Evolutionary conservation across 768 basidiomycete species (phyloP).

Genomic region (Calocybe gangraenosa): DNA sequence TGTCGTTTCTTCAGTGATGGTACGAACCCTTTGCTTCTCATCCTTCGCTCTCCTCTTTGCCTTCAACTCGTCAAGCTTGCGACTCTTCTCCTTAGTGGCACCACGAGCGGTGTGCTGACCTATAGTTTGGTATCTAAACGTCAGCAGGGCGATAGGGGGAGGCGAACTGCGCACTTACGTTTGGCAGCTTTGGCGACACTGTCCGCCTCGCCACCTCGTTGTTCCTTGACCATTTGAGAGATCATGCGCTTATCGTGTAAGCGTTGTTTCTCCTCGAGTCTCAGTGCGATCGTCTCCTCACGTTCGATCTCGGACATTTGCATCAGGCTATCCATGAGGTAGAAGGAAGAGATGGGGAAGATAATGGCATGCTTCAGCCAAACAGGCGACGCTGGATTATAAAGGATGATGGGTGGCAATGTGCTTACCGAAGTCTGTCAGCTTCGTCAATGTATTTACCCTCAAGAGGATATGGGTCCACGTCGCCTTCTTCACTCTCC

Average conservation of each 20-base stretch:
- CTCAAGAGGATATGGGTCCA: conserved; percentile 83
- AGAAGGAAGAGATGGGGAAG: conserved; percentile 14
- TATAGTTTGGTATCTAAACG: conserved; percentile 24
- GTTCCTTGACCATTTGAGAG: conserved; percentile 68
- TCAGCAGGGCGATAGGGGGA: not conserved
- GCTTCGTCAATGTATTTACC: conserved; percentile 85
- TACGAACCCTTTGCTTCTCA: conserved; percentile 75
- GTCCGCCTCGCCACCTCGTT: conserved; percentile 50
- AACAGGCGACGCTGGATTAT: conserved; percentile 22
- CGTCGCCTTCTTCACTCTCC: conserved; percentile 53
- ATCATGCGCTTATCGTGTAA: conserved; percentile 67
- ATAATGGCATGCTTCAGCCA: conserved; percentile 20
- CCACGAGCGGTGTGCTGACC: conserved; percentile 74
- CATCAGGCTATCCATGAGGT: conserved; percentile 53
- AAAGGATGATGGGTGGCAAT: conserved; percentile 16
- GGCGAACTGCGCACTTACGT: conserved; percentile 41
- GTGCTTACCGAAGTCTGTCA: conserved; percentile 75
- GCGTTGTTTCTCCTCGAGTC: conserved; percentile 78
- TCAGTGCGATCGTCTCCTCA: conserved; percentile 78
- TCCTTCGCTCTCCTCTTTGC: conserved; percentile 85
- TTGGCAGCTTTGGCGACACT: conserved; percentile 71
- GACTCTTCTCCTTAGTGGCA: conserved; percentile 74
- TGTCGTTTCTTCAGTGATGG: not conserved
- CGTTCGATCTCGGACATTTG: conserved; percentile 83
- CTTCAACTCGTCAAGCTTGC: conserved; percentile 81